Base-by-base conservation (phyloP, 2,329 filamentous ascomycete species). In the Magnaporthiopsis poae region DNA sequence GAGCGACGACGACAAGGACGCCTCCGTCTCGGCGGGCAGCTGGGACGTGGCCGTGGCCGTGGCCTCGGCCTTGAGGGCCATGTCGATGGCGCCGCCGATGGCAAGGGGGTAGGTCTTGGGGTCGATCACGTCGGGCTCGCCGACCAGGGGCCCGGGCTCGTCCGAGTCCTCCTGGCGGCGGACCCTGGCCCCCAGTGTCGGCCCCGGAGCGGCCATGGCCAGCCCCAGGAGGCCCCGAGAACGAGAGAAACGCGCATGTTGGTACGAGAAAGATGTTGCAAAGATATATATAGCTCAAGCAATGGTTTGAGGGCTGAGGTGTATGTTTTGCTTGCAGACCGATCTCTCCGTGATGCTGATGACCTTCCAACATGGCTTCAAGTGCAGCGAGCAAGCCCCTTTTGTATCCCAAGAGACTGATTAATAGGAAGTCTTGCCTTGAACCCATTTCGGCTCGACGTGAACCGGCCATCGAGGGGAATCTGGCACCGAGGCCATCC, bases 11-110 rank as follows among this genome's bases (percentile, higher is more conserved):
- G 35, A 8, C 35, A 8, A 56, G 46, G 46, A 21, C n/a, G 63
- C 27, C 2, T 11, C 39, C 21, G 46, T 31, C 31, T 15, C 29
- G 36, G 27, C 39, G 25, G 63, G 46, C 29, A 13, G 27, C 39
- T 9, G 63, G 29, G 52, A 27, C 9, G 31, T 13, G 39, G 2
- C 27, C 13, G 52, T 29, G 39, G 15, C 21, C 21, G 1, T 1
- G 46, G 46, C 39, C 39, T 52, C 39, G 61, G 31, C 29, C 13
- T 36, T 11, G 25, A 29, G n/a, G 12, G 63, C 63, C n/a, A 59
- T 35, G 63, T 65, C 56, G 63, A 65, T n/a, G 63, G 63, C 63
- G 29, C 63, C 63, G 31, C 59, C 56, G 13, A 65, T 12, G 63
- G 63, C 63, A 11, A 65, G 31, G 18, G 52, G 52, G 61, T 62